phyloP scores from a whole-genome alignment of 495 filamentous ascomycete species.

The Xanthoparmelia taractica region DNA sequence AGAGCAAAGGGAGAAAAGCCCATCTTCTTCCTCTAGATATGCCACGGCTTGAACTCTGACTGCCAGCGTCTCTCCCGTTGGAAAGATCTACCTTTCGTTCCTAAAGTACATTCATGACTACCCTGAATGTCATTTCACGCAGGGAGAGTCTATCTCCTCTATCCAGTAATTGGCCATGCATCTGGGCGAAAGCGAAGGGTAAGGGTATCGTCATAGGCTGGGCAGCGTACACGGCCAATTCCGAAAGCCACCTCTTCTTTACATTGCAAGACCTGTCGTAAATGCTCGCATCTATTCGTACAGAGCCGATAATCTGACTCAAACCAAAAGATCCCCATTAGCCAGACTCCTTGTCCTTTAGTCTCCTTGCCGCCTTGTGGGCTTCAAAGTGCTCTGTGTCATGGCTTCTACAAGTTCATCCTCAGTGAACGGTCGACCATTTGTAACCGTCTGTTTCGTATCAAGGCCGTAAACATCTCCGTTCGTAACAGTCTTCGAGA shows the following conservation, averaged over 20 bases:
- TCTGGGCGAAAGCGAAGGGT: no score
- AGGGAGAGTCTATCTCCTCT: neutral
- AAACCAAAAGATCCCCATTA: neutral
- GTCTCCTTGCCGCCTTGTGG: constrained; percentile 11
- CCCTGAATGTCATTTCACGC: neutral
- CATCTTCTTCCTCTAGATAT: no score
- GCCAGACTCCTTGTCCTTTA: neutral
- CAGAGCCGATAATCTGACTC: neutral
- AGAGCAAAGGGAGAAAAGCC: neutral
- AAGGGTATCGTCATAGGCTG: neutral
- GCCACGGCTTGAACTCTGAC: neutral
- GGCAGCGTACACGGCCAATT: neutral
- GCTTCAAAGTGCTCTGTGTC: constrained; percentile 24
- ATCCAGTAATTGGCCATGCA: neutral
- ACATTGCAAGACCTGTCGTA: neutral
- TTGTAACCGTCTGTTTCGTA: constrained; percentile 20
- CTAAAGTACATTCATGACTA: neutral
- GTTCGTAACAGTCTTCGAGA: constrained; percentile 13
- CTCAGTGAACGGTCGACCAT: constrained; percentile 23
- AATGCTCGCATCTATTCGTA: neutral
- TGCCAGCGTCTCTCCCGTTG: neutral
- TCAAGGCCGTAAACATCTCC: constrained; percentile 18
- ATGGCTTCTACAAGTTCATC: constrained; percentile 27
- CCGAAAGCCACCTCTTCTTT: neutral
- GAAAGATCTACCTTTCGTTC: neutral